phyloP scores from a whole-genome alignment of 2,329 filamentous ascomycete species.

The Neocucurbitaria cava region DNA sequence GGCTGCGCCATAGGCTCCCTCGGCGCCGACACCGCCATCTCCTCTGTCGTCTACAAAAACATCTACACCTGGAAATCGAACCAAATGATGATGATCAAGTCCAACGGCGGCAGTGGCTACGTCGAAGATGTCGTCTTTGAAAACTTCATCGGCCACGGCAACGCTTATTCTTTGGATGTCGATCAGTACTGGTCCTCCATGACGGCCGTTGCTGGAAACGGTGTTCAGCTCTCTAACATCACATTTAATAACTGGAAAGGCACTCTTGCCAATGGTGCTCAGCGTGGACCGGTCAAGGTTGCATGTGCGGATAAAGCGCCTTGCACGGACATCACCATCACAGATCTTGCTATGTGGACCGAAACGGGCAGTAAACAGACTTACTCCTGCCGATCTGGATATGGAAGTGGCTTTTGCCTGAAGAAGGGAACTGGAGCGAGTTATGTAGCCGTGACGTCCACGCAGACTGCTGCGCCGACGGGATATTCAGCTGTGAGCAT shows the following conservation, averaged over 20 bases:
- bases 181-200: constrained; percentile 62
- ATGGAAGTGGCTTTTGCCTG: constrained; percentile 58
- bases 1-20: constrained; percentile 66
- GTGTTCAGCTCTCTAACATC: constrained; percentile 62
- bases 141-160: constrained; percentile 67
- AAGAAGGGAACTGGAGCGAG: constrained; percentile 35
- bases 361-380: constrained; percentile 52
- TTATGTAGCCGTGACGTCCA: constrained; percentile 46
- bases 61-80: constrained; percentile 66
- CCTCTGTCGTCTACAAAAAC: constrained; percentile 62
- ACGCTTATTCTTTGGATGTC: constrained; percentile 65
- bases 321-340: constrained; percentile 60
- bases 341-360: constrained; percentile 62
- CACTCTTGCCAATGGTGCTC: constrained; percentile 56
- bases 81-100: constrained; percentile 70
- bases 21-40: constrained; percentile 57
- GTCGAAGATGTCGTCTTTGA: constrained; percentile 60
- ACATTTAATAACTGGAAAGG: constrained; percentile 65
- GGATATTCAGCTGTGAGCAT: constrained; percentile 50
- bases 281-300: constrained; percentile 62
- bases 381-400: constrained; percentile 59
- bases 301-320: constrained; percentile 59
- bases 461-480: constrained; percentile 45
- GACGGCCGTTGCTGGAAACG: constrained; percentile 53
- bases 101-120: constrained; percentile 63